Base-by-base conservation (phyloP, 2,329 filamentous ascomycete species). In the Alternaria rosae region DNA sequence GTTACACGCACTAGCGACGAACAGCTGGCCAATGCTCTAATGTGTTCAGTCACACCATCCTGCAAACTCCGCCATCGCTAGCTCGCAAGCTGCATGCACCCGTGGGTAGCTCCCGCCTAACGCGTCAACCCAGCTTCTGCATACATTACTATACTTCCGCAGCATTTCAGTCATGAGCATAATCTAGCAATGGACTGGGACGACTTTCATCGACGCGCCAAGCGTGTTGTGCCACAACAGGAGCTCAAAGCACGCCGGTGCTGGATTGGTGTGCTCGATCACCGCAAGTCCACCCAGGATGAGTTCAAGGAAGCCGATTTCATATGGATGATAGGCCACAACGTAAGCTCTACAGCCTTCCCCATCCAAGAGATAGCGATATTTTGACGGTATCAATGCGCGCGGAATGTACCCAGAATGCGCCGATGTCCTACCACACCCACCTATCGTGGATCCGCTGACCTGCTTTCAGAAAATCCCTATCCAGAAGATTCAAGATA, bases 261-360 rank as follows among this genome's bases (percentile, higher is more conserved):
- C 54, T 76, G 75, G 70, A 70, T 81, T 13, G 79, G 72, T 13
- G 65, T 82, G n/a, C 67, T 81, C 3, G 54, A 62, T 20, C 65
- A 71, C 43, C 55, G 71, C 17, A 70, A 68, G 28, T 28, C 57
- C 4, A 61, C 61, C 5, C 32, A 66, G 4, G 54, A 70, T 4
- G 30, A 50, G 6, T 42, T 72, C 3, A 20, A 30, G 8, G 68
- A 75, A 42, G 9, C 25, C 1, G 74, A 79, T 48, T 78, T 80
- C 50, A 54, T 79, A 1, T 82, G 79, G 77, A 70, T 80, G 57
- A 76, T 76, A 35, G 72, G 69, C 15, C 68, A 76, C 53, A 35
- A 51, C n/a, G 76, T 78, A 62, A 69, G 76, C 70, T 15, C 11
- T 25, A 41, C 1, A 17, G 3, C 12, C 57, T 15, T 8, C 6